phyloP scores from a whole-genome alignment of 2,329 filamentous ascomycete genomes.

The Calonectria leucothoes region DNA sequence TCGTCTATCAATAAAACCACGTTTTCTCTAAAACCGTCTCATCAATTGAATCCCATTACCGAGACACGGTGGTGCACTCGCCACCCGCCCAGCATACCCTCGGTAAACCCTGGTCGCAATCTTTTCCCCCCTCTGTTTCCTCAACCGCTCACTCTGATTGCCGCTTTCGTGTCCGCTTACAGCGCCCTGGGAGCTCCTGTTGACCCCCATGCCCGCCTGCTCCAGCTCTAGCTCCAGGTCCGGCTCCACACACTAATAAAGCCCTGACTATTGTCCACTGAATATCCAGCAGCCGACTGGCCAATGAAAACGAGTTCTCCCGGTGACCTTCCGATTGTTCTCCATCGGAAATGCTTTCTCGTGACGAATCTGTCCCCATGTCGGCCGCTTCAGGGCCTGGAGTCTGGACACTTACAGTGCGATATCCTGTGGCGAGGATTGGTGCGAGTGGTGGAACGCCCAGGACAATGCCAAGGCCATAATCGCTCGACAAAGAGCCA shows the following conservation, averaged over 20 bases:
- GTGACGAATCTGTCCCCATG: neutral
- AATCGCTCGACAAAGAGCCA: conserved; percentile 6
- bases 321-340: neutral
- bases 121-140: neutral
- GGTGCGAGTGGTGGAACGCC: neutral
- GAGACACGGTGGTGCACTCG: neutral
- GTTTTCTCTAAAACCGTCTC: neutral
- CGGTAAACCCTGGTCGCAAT: conserved; percentile 20
- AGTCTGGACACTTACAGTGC: neutral
- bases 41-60: neutral
- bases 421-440: neutral
- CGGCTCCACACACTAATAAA: conserved; percentile 33
- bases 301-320: conserved; percentile 17
- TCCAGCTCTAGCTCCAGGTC: conserved; percentile 16
- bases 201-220: conserved; percentile 13
- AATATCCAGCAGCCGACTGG: conserved; percentile 6
- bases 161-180: conserved; percentile 22
- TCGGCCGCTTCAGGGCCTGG: neutral
- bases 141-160: conserved; percentile 7
- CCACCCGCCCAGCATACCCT: conserved; percentile 13
- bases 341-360: conserved; percentile 3
- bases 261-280: conserved; percentile 5
- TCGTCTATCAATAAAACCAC: neutral
- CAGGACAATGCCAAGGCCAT: neutral
- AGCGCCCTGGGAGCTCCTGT: conserved; percentile 19